Base-by-base conservation (phyloP, 352 stramenopile species). In the Pythium oligandrum region DNA sequence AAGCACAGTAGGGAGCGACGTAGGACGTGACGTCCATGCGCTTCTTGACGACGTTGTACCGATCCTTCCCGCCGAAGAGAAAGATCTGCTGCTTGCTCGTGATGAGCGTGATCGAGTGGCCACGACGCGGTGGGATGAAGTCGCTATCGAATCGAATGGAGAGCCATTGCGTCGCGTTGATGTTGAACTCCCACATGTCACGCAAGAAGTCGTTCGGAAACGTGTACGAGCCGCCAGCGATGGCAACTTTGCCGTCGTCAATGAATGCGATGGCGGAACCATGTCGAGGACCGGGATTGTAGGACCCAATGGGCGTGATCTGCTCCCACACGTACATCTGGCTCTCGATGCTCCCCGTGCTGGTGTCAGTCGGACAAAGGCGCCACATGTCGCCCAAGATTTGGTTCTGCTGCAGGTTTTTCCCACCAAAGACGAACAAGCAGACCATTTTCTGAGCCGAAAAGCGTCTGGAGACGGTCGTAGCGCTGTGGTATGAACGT, bases 301-400 rank as follows among this genome's bases (percentile, higher is more conserved):
- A 44, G 4, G 75, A 75, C 3, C 71, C 77, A 6, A 86, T 63
- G 0, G 73, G 71, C 3, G 46, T 50, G 4, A 90, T 59, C 32
- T 75, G 61, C 44, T 87, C 73, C 79, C 79, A 90, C 6, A 58
- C 67, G 53, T 82, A 83, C 3, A 37, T 46, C 44, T 82, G 66
- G 12, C 53, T 58, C 54, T 88, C 79, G 2, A 86, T 57, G 2
- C 11, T 43, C 33, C 2, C 44, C 2, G 6, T 12, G 0, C 51
- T n/a, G 0, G 37, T 36, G 4, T 36, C 50, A 31, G 61, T 34
- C 3, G 79, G 79, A 44, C 75, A 90, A 32, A 90, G 57, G 0
- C 73, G 64, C 80, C 80, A 88, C n/a, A 90, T 56, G n/a, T 90
- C 75, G 44, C 74, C 66, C 44, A 85, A 86, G 58, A 90, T 83